Conservation (phyloP, 208 protist genomes). For the Leishmania mexicana region DNA sequence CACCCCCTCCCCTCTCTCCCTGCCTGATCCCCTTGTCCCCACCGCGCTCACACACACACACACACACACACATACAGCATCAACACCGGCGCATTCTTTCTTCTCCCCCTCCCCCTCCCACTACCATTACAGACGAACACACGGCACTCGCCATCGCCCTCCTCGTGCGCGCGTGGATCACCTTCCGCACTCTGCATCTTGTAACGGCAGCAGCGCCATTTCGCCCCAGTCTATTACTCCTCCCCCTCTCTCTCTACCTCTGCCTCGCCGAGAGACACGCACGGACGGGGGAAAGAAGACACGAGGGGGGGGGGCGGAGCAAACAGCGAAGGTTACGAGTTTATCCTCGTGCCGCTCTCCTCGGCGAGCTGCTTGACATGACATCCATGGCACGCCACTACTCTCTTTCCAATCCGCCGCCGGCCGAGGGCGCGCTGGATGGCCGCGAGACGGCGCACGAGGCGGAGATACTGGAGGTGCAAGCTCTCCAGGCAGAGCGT, state of each 20-base stretch:
- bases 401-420: constrained; percentile 41
- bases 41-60: neutral
- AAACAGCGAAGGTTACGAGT: neutral
- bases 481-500: constrained; percentile 53
- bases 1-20: neutral
- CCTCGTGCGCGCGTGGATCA: neutral
- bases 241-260: neutral
- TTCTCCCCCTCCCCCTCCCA: neutral
- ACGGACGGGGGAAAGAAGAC: neutral
- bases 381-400: constrained; percentile 28
- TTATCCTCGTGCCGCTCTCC: neutral
- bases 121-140: neutral
- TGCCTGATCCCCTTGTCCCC: neutral
- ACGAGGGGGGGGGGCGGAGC: neutral
- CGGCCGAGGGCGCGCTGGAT: constrained; percentile 32
- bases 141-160: neutral
- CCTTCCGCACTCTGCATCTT: neutral
- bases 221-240: neutral
- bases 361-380: constrained; percentile 1
- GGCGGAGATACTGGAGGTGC: constrained; percentile 64
- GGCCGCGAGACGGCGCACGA: constrained; percentile 68
- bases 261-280: too few relatives aligned
- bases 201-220: neutral
- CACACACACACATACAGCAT: neutral
- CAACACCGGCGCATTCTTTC: neutral